A percentile compares a stretch with the other conserved stretches of the same genome.
phyloP scores from a whole-genome alignment of 805 yeast species.

The Yarrowia sp. region DNA sequence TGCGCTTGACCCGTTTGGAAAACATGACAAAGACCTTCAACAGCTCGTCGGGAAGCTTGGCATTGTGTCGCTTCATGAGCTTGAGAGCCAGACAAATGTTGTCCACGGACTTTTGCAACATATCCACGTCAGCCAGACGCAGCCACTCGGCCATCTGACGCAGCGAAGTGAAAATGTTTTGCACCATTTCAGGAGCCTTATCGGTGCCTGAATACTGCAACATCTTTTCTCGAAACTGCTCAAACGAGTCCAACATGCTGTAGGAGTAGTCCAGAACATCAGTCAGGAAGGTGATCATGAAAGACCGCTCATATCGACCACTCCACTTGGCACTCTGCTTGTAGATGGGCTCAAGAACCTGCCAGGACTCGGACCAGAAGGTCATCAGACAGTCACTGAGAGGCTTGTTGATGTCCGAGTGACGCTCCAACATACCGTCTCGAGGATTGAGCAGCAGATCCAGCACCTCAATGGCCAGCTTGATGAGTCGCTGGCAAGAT shows the following conservation, averaged over 20 bases:
- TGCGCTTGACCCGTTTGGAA: conserved; percentile 2
- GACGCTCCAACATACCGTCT: conserved; percentile 49
- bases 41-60: conserved; percentile 50
- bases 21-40: neutral
- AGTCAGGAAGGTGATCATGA: conserved; percentile 75
- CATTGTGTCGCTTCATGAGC: conserved; percentile 53
- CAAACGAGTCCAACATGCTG: conserved; percentile 59
- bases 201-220: conserved; percentile 6
- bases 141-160: conserved; percentile 73
- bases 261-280: conserved; percentile 80
- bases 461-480: conserved; percentile 70
- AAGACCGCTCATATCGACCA: conserved; percentile 49
- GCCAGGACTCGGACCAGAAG: conserved; percentile 76
- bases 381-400: conserved; percentile 36
- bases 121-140: conserved; percentile 71
- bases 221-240: conserved; percentile 40
- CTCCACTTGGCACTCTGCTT: conserved; percentile 76
- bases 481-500: conserved; percentile 71
- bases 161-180: conserved; percentile 53
- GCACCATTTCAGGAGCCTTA: conserved; percentile 38
- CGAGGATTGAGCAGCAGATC: conserved; percentile 63
- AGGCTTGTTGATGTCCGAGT: conserved; percentile 34
- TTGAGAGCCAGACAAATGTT: conserved; percentile 42
- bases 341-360: conserved; percentile 64
- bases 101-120: conserved; percentile 68